These are phyloP conservation scores for Metarhizium humberi DNA, from an alignment of 2,329 filamentous ascomycete genomes.

Conservation along the genomic window DNA sequence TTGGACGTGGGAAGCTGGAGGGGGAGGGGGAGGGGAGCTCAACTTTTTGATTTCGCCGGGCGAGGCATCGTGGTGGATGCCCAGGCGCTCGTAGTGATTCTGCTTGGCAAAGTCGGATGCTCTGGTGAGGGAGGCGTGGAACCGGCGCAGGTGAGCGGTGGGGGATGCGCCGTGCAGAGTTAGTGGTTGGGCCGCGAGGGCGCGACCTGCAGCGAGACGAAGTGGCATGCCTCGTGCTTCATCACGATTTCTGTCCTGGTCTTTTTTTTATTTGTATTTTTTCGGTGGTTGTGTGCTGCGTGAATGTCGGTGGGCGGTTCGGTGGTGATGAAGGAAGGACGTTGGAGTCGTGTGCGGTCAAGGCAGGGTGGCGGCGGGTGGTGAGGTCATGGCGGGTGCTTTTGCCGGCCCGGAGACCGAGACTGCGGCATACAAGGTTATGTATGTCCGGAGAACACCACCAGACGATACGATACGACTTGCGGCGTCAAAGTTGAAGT, in stretches of 20 bases:
- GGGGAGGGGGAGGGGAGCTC: constrained; percentile 1
- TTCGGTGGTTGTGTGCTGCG: constrained; percentile 19
- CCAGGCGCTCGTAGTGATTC: constrained; percentile 77
- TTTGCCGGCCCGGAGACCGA: no score
- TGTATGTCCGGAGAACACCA: no score
- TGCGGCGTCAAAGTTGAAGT: no score
- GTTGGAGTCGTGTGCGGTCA: no score
- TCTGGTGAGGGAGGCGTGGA: constrained; percentile 14
- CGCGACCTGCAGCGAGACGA: constrained; percentile 14
- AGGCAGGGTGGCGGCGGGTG: no score
- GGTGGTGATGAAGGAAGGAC: no score
- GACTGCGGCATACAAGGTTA: no score
- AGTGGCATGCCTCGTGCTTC: constrained; percentile 47
- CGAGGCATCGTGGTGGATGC: constrained; percentile 60
- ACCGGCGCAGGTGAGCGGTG: constrained; percentile 8
- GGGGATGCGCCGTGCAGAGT: neutral
- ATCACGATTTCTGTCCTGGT: constrained; percentile 30
- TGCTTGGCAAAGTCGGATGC: constrained; percentile 14
- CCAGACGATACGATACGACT: no score
- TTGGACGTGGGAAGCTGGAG: no score
- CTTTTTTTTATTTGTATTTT: neutral
- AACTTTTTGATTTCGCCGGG: constrained; percentile 77
- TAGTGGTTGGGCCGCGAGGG: neutral
- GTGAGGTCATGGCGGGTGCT: no score
- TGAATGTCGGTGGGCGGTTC: neutral